Base-by-base conservation (phyloP, 2,329 filamentous ascomycete species). In the Teratosphaeria gauchensis region DNA sequence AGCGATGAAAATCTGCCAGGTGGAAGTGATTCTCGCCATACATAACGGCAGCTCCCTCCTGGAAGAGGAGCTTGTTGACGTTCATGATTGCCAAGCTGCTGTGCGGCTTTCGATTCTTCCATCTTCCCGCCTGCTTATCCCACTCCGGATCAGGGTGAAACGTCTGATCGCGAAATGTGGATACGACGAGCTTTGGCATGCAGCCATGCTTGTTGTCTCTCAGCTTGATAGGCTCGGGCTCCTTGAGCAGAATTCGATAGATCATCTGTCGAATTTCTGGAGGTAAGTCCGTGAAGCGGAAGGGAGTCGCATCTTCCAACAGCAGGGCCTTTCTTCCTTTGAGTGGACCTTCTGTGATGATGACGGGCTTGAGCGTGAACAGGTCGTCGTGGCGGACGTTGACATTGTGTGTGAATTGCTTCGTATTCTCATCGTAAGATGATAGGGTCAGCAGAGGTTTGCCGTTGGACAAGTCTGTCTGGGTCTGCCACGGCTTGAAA, bases 231-330 rank as follows among this genome's bases (percentile, higher is more conserved):
- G 24, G 35, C 7, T 28, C 21, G 9, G 42, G 16, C 7, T 53
- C 48, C 14, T 56, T 38, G 2, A 62, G 59, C 8, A 63, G 54
- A 11, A 60, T 32, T 1, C 28, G 51, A 48, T 65, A 66, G 54
- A 66, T 53, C 24, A 58, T 56, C 28, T 58, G 59, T 12, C 64
- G 48, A 24, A 65, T 21, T 48, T 63, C 63, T 2, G 56, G 52
- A 12, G 57, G 57, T 3, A 66, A 57, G 11, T 60, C 55, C 11
- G 62, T 38, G 24, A 65, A 64, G 56, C 58, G 55, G 19, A 62
- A 60, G 1, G 55, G 28, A 24, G 4, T 14, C 9, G 4, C 12
- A 14, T 42, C 9, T 16, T 61, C 57, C 9, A 56, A 33, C 12
- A 56, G 4, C 11, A 56, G 35, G 1, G 35, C 54, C 2, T 21